Evolutionary conservation across 257 asterid genomes (phyloP).

Genomic region (Solanum peruvianum): DNA sequence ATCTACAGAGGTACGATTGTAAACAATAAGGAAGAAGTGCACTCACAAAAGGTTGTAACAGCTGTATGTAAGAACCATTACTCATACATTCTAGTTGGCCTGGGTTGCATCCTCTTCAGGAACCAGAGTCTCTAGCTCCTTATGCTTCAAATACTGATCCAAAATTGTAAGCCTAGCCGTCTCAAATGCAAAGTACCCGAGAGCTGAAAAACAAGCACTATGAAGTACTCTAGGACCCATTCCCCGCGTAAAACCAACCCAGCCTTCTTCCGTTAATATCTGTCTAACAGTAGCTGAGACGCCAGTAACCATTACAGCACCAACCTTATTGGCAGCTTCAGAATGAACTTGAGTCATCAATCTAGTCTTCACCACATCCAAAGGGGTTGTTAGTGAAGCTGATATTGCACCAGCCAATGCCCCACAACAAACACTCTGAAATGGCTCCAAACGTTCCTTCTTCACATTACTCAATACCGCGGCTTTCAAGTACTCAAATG

Average conservation of each 20-base stretch:
- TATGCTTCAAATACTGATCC: conserved; percentile 50
- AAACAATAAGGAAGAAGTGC: not conserved
- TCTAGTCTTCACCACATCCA: conserved; percentile 95
- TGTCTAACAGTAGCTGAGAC: conserved; percentile 50
- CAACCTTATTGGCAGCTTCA: conserved; percentile 51
- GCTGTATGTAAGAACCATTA: not conserved
- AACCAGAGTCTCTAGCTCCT: conserved; percentile 39
- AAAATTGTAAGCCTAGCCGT: conserved; percentile 76
- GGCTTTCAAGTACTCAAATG: conserved; percentile 86
- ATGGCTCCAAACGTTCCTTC: conserved; percentile 56
- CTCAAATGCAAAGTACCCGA: conserved; percentile 94
- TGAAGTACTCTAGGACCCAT: conserved; percentile 93
- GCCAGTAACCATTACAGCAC: conserved; percentile 56
- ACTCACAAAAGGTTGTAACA: not conserved
- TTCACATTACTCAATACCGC: conserved; percentile 50
- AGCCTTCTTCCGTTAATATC: conserved; percentile 86
- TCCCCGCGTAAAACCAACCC: conserved; percentile 89
- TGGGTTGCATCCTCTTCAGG: conserved; percentile 15
- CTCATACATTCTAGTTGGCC: conserved; percentile 15
- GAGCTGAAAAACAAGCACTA: conserved; percentile 89
- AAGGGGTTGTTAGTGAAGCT: conserved; percentile 83
- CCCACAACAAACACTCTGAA: conserved; percentile 84
- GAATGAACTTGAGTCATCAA: conserved; percentile 83
- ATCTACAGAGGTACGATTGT: not conserved
- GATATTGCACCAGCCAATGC: conserved; percentile 97